Conservation (phyloP, 2,329 filamentous ascomycete species). For the Aspergillus costaricaensis region DNA sequence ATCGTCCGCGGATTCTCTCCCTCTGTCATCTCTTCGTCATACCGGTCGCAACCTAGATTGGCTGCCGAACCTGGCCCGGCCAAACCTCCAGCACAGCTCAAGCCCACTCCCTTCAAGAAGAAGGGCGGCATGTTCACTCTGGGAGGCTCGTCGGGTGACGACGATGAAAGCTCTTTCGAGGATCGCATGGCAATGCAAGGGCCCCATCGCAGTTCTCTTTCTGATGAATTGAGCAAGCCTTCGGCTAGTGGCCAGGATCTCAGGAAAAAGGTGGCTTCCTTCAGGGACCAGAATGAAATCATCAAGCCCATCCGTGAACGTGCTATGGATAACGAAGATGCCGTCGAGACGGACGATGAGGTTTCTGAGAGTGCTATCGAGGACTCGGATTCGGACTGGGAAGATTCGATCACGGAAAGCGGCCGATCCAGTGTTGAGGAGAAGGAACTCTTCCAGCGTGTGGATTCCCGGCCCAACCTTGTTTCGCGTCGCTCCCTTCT, state of each 20-base stretch:
- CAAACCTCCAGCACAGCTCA: constrained; percentile 64
- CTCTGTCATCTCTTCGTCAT: constrained; percentile 69
- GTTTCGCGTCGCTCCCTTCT: constrained; percentile 85
- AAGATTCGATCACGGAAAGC: constrained; percentile 74
- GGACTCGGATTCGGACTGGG: constrained; percentile 64
- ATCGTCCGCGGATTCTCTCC: constrained; percentile 86
- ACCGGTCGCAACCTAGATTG: constrained; percentile 62
- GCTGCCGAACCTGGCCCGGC: constrained; percentile 52
- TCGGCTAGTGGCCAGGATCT: constrained; percentile 30
- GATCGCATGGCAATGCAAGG: constrained; percentile 58
- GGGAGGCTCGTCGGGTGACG: constrained; percentile 83
- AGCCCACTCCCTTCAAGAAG: constrained; percentile 58
- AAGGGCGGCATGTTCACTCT: constrained; percentile 69
- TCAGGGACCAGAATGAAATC: constrained; percentile 73
- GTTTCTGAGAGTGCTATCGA: constrained; percentile 82
- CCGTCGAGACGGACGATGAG: constrained; percentile 64
- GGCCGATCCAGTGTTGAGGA: constrained; percentile 81
- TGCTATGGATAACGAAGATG: constrained; percentile 56
- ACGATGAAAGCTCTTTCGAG: constrained; percentile 74
- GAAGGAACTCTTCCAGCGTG: constrained; percentile 79
- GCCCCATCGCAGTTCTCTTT: constrained; percentile 56
- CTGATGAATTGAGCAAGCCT: constrained; percentile 55
- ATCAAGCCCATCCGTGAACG: constrained; percentile 64
- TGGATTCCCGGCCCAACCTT: constrained; percentile 83
- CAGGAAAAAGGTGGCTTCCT: constrained; percentile 76